Percentiles rank a stretch among this genome's conserved stretches.
phyloP scores from a whole-genome alignment of 306 rosid species.

The Medicago arabica region DNA sequence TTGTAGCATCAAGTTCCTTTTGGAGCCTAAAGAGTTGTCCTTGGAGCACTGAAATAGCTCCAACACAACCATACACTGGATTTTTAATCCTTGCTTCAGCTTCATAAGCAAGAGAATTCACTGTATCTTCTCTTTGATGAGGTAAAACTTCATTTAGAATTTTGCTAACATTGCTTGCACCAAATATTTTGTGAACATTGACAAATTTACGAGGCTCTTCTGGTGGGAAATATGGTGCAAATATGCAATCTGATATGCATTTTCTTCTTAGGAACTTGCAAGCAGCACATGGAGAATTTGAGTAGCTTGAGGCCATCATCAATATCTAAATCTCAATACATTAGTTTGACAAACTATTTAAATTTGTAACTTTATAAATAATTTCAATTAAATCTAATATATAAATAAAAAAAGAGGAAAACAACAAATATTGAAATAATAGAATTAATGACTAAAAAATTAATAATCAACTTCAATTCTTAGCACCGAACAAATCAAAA shows the following conservation, averaged over 20 bases:
- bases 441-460: too few relatives aligned
- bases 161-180: slow-evolving; percentile 44
- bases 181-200: slow-evolving; percentile 88
- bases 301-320: slow-evolving; percentile 67
- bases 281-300: slow-evolving; percentile 89
- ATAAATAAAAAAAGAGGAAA: too few relatives aligned
- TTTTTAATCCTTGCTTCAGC: background rate
- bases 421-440: too few relatives aligned
- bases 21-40: slow-evolving; percentile 78
- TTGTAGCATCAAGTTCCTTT: slow-evolving; percentile 83
- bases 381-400: background rate
- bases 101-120: background rate
- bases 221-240: slow-evolving; percentile 84
- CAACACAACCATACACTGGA: slow-evolving; percentile 42
- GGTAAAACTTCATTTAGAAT: background rate
- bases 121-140: background rate
- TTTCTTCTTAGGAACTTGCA: slow-evolving; percentile 85
- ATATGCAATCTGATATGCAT: slow-evolving; percentile 77
- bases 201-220: slow-evolving; percentile 88
- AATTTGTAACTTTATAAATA: background rate
- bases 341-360: slow-evolving; percentile 5
- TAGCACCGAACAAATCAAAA: background rate
- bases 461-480: too few relatives aligned
- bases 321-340: background rate
- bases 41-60: slow-evolving; percentile 84